Evolutionary conservation across 1,284 basidiomycete species (phyloP).

Genomic region (Stereum hirsutum): DNA sequence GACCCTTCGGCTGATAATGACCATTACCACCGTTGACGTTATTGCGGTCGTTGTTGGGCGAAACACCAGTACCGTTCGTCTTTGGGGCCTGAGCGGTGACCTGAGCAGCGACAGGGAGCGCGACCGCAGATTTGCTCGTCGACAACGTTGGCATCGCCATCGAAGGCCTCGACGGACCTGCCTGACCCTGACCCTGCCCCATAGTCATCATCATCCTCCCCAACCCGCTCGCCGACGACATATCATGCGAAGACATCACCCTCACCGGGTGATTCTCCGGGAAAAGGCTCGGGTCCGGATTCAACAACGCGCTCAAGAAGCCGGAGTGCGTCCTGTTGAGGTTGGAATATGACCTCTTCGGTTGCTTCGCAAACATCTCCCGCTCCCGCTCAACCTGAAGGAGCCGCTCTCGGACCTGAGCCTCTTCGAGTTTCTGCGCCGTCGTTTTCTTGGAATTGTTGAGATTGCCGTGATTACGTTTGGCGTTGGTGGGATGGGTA

Average conservation of each 20-base stretch:
- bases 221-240: too few relatives aligned
- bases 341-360: conserved; percentile 55
- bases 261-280: conserved; percentile 52
- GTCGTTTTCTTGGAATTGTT: too few relatives aligned
- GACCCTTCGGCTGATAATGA: conserved; percentile 50
- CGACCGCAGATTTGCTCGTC: conserved; percentile 57
- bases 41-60: too few relatives aligned
- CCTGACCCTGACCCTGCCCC: neutral
- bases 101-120: conserved; percentile 52
- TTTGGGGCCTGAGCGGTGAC: conserved; percentile 31
- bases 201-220: too few relatives aligned
- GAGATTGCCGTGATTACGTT: too few relatives aligned
- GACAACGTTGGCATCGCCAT: conserved; percentile 25
- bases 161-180: conserved; percentile 15
- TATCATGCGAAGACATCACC: conserved; percentile 40
- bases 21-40: neutral
- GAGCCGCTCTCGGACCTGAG: conserved; percentile 33
- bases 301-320: conserved; percentile 56
- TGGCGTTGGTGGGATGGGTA: too few relatives aligned
- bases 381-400: conserved; percentile 59
- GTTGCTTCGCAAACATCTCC: conserved; percentile 73
- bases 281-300: conserved; percentile 55
- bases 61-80: conserved; percentile 1
- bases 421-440: conserved; percentile 22
- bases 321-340: conserved; percentile 47